Percentiles rank a stretch among this genome's conserved stretches.
Conservation (phyloP, 768 basidiomycete species). For the Panellus pusillus region DNA sequence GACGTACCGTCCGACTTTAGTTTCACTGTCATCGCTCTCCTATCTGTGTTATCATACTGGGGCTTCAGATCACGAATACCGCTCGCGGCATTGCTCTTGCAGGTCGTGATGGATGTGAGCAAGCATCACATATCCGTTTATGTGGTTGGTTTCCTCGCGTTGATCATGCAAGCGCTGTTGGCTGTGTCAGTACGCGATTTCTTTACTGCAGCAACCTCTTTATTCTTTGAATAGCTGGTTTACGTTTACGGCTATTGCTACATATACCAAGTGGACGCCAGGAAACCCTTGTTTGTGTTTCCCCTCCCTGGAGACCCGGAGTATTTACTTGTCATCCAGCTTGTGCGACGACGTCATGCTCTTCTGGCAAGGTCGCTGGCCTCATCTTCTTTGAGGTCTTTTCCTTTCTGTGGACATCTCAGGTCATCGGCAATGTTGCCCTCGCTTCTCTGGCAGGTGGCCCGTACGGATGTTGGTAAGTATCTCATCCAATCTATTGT, state of each 20-base stretch:
- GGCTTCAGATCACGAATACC: constrained; percentile 75
- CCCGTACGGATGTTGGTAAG: constrained; percentile 42
- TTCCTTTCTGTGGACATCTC: constrained; percentile 84
- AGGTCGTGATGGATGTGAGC: constrained; percentile 81
- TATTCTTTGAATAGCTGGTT: constrained; percentile 55
- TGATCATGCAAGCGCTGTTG: constrained; percentile 70
- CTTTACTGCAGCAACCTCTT: not conserved
- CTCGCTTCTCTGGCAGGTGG: constrained; percentile 78
- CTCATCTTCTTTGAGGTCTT: constrained; percentile 78
- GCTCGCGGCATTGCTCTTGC: constrained; percentile 72
- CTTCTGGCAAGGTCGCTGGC: constrained; percentile 74
- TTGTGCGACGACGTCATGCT: constrained; percentile 57
- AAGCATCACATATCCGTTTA: constrained; percentile 84
- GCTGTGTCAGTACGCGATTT: constrained; percentile 51
- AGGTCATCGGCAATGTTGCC: constrained; percentile 77
- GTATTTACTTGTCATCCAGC: constrained; percentile 33
- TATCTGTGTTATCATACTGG: constrained; percentile 75
- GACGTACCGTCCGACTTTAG: constrained; percentile 31
- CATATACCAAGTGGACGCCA: constrained; percentile 77
- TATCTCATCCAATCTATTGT: too few relatives aligned
- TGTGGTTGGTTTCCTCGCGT: constrained; percentile 67
- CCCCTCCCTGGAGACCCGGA: not conserved
- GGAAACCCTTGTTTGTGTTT: constrained; percentile 60
- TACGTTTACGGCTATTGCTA: constrained; percentile 74
- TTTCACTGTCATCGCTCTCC: constrained; percentile 75